Conservation (phyloP, 108 stramenopile species). For the Skeletonema grethae region DNA sequence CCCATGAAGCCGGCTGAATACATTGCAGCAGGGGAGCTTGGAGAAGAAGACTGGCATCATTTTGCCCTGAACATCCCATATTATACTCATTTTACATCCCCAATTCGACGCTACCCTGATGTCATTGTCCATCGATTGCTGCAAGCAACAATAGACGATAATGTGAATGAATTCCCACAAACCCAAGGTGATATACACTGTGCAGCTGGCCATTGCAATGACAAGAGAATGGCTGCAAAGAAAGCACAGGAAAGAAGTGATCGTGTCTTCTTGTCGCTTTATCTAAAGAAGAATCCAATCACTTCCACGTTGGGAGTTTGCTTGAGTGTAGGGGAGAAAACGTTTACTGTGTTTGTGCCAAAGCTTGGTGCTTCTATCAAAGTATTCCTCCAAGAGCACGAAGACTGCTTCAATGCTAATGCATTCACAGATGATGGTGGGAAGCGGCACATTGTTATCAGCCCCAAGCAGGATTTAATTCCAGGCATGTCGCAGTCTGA, state of each 20-base stretch:
- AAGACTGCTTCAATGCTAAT: constrained; percentile 58
- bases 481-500: constrained; percentile 45
- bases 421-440: constrained; percentile 37
- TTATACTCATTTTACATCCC: constrained; percentile 98
- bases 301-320: constrained; percentile 67
- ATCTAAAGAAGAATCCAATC: constrained; percentile 68
- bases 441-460: constrained; percentile 49
- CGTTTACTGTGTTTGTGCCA: constrained; percentile 85
- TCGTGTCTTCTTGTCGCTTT: constrained; percentile 85
- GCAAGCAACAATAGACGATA: constrained; percentile 85
- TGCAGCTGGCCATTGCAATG: constrained; percentile 84
- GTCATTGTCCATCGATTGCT: constrained; percentile 92
- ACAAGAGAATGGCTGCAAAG: constrained; percentile 85
- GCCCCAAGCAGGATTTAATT: constrained; percentile 35
- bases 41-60: constrained; percentile 74
- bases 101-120: constrained; percentile 96
- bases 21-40: constrained; percentile 78
- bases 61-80: constrained; percentile 97
- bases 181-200: constrained; percentile 52
- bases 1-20: constrained; percentile 95
- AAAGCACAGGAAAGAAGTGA: constrained; percentile 91
- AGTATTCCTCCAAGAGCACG: constrained; percentile 81
- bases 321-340: constrained; percentile 77
- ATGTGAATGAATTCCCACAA: constrained; percentile 61
- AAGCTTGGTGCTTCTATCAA: constrained; percentile 63